Conservation (phyloP, 441 rosid species). For the Adansonia rubrostipa region DNA sequence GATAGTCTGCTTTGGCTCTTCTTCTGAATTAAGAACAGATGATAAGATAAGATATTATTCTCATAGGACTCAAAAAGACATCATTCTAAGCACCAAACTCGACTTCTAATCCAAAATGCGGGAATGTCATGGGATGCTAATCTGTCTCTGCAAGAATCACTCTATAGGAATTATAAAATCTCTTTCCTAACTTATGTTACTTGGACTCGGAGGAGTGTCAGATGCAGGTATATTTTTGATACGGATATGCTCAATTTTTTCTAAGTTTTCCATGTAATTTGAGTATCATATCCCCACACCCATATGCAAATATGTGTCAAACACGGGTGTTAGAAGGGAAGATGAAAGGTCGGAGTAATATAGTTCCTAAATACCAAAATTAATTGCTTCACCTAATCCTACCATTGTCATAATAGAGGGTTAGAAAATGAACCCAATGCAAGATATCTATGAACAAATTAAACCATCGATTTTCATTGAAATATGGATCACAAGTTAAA, state of each 20-base stretch:
- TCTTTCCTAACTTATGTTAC: slow-evolving; percentile 23
- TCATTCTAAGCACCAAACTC: slow-evolving; percentile 4
- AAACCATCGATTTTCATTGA: background rate
- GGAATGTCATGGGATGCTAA: background rate
- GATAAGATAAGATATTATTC: background rate
- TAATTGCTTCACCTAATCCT: slow-evolving; percentile 16
- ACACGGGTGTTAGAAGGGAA: too few relatives aligned
- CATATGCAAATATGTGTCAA: too few relatives aligned
- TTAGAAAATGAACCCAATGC: background rate
- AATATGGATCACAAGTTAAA: background rate
- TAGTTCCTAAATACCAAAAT: slow-evolving; percentile 16
- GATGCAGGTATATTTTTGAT: too few relatives aligned
- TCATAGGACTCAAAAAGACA: background rate
- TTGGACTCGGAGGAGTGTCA: too few relatives aligned
- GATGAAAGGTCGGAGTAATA: too few relatives aligned
- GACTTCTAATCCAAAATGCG: background rate
- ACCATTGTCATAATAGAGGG: background rate
- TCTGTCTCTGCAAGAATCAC: background rate
- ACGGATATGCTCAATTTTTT: too few relatives aligned
- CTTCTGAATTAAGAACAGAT: slow-evolving; percentile 46
- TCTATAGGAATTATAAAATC: slow-evolving; percentile 1
- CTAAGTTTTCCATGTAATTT: too few relatives aligned
- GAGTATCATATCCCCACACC: too few relatives aligned
- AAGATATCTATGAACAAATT: background rate
- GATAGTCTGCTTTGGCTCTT: slow-evolving; percentile 67